phyloP scores from a whole-genome alignment of 495 filamentous ascomycete genomes.

The Neurospora tetraspora region DNA sequence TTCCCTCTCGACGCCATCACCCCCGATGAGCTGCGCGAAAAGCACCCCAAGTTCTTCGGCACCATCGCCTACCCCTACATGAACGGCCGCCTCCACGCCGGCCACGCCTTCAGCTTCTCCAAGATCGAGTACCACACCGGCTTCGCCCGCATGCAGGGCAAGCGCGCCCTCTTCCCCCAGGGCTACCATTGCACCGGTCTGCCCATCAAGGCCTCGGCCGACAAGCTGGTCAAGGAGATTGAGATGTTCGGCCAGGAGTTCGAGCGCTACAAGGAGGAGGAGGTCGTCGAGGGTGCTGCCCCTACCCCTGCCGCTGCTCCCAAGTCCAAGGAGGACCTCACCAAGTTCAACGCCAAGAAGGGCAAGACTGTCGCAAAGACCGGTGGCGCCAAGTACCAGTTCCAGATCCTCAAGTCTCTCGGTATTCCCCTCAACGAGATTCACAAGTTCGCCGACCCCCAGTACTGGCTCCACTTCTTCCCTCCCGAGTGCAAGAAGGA shows the following conservation, averaged over 20 bases:
- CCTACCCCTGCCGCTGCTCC: constrained; percentile 15
- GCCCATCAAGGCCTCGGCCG: constrained; percentile 94
- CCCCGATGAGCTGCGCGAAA: constrained; percentile 61
- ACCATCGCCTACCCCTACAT: constrained; percentile 93
- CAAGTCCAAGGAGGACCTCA: constrained; percentile 56
- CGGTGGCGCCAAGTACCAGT: constrained; percentile 65
- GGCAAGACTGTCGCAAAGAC: constrained; percentile 87
- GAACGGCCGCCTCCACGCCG: constrained; percentile 89
- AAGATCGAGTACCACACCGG: constrained; percentile 82
- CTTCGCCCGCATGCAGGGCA: constrained; percentile 79
- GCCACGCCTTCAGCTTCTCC: constrained; percentile 78
- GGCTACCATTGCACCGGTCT: constrained; percentile 97
- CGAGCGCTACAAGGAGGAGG: constrained; percentile 58
- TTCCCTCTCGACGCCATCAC: constrained; percentile 61
- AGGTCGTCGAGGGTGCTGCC: constrained; percentile 25
- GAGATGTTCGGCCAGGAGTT: constrained; percentile 84
- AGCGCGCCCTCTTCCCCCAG: constrained; percentile 73
- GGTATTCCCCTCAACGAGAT: constrained; percentile 77
- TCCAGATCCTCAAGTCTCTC: constrained; percentile 54
- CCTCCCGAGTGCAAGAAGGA: constrained; percentile 73
- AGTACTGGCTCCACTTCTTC: constrained; percentile 68
- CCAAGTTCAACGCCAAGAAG: constrained; percentile 90
- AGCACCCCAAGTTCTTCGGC: constrained; percentile 84
- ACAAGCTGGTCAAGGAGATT: constrained; percentile 84
- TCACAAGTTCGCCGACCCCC: constrained; percentile 77